Evolutionary conservation across 768 basidiomycete genomes (phyloP), one percentile per base, ranked within the genome.

Genomic region (Serendipita sp.): DNA sequence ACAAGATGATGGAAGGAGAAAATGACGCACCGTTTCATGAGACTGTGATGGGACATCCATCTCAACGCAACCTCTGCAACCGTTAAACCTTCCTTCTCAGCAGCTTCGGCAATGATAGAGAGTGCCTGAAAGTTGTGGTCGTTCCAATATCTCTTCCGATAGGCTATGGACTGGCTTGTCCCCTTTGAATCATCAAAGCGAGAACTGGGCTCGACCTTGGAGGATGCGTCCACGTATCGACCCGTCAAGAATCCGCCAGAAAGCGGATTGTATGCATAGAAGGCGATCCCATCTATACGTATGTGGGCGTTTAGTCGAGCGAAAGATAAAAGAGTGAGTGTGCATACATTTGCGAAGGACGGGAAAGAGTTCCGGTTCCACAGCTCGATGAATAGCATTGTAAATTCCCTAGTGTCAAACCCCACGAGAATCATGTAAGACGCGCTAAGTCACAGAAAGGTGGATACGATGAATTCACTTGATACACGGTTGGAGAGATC

Each of bases 141-240:
- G 61, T 79, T 79, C 80, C 80, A 82, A 70, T 82, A 82, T 31
- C 79, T 76, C 33, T 71, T 70, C 72, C 72, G 72, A 69, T 69
- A 77, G 69, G 78, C 72, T 42, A 71, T 66, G 44, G 75, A 72
- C 68, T 78, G 78, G 63, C 69, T 74, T 74, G 76, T 66, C 7
- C 82, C 83, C 66, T 80, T 79, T 14, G 38, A 48, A 51, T 70
- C 73, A 64, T 83, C 81, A 66, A 84, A 84, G n/a, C 82, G 76
- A 11, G 79, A 79, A 17, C 82, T 82, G 22, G 74, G 64, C 64
- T 82, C 81, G 30, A 74, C 72, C 4, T 70, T 22, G 31, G 53
- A 58, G 53, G 13, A 3, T 13, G 53, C 41, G 63, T 75, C 76
- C 3, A 77, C 72, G 5, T 30, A n/a, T 43, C 24, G 62, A 58